These are phyloP conservation scores for Flaveria bidentis DNA, from an alignment of 129 eudicot species.

Conservation along the genomic window DNA sequence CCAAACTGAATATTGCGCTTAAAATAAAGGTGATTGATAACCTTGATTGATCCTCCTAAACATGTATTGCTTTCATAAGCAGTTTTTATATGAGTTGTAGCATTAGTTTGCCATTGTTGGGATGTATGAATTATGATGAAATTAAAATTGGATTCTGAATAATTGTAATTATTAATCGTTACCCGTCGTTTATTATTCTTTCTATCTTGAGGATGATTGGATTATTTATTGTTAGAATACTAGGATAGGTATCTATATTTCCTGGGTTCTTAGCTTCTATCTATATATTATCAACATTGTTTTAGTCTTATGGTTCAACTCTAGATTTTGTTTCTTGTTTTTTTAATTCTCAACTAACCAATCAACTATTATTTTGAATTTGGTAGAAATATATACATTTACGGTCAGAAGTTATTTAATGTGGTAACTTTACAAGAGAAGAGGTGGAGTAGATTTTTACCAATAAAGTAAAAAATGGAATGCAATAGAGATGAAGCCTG, in stretches of 20 bases:
- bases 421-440: constrained; percentile 10
- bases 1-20: neutral
- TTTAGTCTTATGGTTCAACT: neutral
- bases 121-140: neutral
- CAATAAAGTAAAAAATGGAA: constrained; percentile 50
- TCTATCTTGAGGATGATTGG: neutral
- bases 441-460: constrained; percentile 11
- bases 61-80: too few relatives aligned
- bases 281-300: neutral
- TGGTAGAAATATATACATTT: neutral
- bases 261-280: neutral
- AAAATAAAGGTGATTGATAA: neutral
- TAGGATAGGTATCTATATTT: neutral
- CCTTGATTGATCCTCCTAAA: neutral
- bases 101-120: neutral
- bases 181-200: neutral
- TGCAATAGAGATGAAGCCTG: constrained; percentile 89
- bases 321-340: neutral
- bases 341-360: neutral
- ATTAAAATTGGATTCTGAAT: neutral
- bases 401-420: constrained; percentile 18
- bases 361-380: constrained; percentile 9
- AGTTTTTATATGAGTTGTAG: neutral
- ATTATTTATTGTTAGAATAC: neutral
- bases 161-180: too few relatives aligned